A percentile compares a stretch with the other conserved stretches of the same genome.
These are phyloP conservation scores for Lactifluus pinguis DNA, from an alignment of 768 basidiomycete genomes.

Conservation along the genomic window DNA sequence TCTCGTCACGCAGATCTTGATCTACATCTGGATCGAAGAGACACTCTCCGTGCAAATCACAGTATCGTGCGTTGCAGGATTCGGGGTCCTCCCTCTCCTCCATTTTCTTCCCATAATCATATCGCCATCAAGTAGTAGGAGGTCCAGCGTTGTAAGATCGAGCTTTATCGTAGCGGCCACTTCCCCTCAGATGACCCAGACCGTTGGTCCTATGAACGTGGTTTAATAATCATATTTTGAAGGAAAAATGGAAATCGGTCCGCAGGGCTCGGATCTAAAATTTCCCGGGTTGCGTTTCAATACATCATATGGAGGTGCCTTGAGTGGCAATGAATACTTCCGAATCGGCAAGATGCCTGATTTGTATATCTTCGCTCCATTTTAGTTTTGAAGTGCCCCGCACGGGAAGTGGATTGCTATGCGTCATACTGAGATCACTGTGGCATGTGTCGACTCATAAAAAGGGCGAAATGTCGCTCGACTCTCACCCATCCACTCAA, in stretches of 20 bases:
- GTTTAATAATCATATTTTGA: background rate
- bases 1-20: constrained; percentile 1
- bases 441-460: background rate
- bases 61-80: constrained; percentile 2
- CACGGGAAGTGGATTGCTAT: background rate
- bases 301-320: background rate
- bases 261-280: background rate
- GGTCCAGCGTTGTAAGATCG: background rate
- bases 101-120: constrained; percentile 4
- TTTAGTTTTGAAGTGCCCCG: background rate
- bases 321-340: background rate
- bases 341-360: too few relatives aligned
- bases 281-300: background rate
- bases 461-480: background rate
- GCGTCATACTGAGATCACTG: constrained; percentile 3
- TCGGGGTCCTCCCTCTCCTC: constrained; percentile 5
- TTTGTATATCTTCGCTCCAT: background rate
- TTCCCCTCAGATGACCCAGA: background rate
- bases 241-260: background rate
- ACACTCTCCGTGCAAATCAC: background rate
- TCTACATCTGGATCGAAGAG: constrained; percentile 11
- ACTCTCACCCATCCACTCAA: background rate
- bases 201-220: background rate
- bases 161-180: background rate
- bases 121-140: background rate